Evolutionary conservation across 306 rosid genomes (phyloP).

Genomic region (Pterocarpus santalinus): DNA sequence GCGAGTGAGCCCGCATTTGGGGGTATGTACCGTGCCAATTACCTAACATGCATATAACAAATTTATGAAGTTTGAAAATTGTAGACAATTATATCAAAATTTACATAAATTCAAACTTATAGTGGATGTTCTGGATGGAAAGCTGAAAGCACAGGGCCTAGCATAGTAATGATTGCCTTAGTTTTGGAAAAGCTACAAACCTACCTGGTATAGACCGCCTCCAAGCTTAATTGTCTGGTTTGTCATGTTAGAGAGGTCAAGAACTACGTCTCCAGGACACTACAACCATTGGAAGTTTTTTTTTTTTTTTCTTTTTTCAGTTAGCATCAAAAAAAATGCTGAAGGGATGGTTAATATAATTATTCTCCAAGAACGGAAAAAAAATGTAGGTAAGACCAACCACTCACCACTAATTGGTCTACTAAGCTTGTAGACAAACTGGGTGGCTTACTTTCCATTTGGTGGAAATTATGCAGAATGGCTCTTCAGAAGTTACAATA

Average conservation of each 20-base stretch:
- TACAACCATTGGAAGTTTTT: conserved; percentile 36
- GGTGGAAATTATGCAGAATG: neutral
- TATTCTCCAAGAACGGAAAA: neutral
- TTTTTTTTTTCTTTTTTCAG: neutral
- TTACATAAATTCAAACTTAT: neutral
- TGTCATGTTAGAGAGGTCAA: conserved; percentile 81
- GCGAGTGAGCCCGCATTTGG: neutral
- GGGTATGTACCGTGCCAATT: neutral
- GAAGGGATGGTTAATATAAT: neutral
- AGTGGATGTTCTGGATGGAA: too few species aligned
- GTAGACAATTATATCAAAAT: neutral
- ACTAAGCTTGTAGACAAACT: conserved; percentile 52
- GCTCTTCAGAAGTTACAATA: conserved; percentile 22
- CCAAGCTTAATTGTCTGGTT: conserved; percentile 94
- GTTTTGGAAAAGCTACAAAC: conserved; percentile 15
- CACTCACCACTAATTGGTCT: conserved; percentile 69
- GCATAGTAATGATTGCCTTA: neutral
- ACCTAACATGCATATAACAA: neutral
- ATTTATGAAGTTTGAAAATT: neutral
- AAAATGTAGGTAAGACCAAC: neutral
- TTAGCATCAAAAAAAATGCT: neutral
- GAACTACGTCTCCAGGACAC: conserved; percentile 91
- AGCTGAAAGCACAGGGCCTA: too few species aligned
- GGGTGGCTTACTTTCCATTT: conserved; percentile 60
- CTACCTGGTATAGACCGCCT: conserved; percentile 86